A percentile compares a stretch with the other conserved stretches of the same genome.
These are phyloP conservation scores for Glycyrrhiza uralensis DNA, from an alignment of 306 rosid genomes.

Conservation along the genomic window DNA sequence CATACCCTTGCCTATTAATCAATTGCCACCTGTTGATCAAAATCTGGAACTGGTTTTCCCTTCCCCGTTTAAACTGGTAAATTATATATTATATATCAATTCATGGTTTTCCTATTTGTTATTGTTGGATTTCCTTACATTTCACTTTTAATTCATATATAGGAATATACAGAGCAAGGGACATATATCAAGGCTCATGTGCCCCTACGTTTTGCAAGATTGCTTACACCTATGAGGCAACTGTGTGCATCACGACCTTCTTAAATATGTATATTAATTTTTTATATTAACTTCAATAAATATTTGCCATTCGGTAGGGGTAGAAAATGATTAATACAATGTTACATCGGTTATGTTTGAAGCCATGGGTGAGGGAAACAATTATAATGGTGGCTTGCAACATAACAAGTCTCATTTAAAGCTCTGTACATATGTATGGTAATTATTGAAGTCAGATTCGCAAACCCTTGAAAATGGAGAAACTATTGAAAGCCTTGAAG, in stretches of 20 bases:
- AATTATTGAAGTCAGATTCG: constrained; percentile 21
- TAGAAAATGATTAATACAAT: background rate
- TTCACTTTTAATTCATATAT: constrained; percentile 4
- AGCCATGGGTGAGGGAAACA: background rate
- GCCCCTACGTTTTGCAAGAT: constrained; percentile 91
- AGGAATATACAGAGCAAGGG: constrained; percentile 89
- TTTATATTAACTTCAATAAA: background rate
- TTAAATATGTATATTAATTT: background rate
- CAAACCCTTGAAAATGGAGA: constrained; percentile 13
- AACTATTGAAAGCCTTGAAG: background rate
- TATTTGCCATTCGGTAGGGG: background rate
- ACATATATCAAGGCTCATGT: constrained; percentile 86
- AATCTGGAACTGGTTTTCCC: background rate
- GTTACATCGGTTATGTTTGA: constrained; percentile 4
- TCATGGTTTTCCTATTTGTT: background rate
- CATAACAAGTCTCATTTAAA: background rate
- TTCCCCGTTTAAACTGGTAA: background rate
- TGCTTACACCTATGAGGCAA: constrained; percentile 92
- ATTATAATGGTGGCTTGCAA: background rate
- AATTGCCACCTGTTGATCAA: constrained; percentile 1
- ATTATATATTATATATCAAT: background rate
- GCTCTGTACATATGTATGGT: constrained; percentile 31
- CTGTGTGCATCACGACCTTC: constrained; percentile 50
- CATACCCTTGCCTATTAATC: constrained; percentile 2
- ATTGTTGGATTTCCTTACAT: constrained; percentile 10